These are phyloP conservation scores for Eucalyptus globulus DNA, from an alignment of 345 rosid genomes.

Conservation along the genomic window DNA sequence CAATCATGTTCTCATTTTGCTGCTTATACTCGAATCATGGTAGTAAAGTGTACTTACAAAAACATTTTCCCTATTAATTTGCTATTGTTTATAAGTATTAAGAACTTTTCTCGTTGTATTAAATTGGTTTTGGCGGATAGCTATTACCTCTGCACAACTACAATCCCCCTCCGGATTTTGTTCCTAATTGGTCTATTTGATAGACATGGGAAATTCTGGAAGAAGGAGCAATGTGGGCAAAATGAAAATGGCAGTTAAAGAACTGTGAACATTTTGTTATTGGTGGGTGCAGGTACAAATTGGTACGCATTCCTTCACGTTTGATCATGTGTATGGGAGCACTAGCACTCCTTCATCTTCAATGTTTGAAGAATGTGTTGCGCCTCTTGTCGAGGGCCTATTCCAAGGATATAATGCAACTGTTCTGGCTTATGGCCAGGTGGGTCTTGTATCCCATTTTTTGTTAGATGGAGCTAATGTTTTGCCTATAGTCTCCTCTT, in stretches of 20 bases:
- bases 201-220: background rate
- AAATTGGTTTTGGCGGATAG: background rate
- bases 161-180: background rate
- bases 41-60: background rate
- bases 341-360: constrained; percentile 59
- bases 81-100: background rate
- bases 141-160: background rate
- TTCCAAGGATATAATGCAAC: constrained; percentile 99
- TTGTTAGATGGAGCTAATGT: background rate
- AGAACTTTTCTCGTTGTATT: background rate
- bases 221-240: background rate
- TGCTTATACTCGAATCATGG: background rate
- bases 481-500: background rate
- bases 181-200: background rate
- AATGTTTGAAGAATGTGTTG: constrained; percentile 88
- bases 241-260: background rate
- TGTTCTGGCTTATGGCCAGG: constrained; percentile 99
- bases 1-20: background rate
- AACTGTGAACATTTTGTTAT: background rate
- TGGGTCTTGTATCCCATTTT: constrained; percentile 3
- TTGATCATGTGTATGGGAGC: constrained; percentile 97
- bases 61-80: background rate
- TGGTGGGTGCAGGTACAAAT: constrained; percentile 67
- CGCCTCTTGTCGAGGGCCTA: constrained; percentile 88
- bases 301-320: constrained; percentile 91